These are phyloP conservation scores for Tillandsia fasciculata DNA, from an alignment of 176 grass and related monocot species.

Conservation along the genomic window DNA sequence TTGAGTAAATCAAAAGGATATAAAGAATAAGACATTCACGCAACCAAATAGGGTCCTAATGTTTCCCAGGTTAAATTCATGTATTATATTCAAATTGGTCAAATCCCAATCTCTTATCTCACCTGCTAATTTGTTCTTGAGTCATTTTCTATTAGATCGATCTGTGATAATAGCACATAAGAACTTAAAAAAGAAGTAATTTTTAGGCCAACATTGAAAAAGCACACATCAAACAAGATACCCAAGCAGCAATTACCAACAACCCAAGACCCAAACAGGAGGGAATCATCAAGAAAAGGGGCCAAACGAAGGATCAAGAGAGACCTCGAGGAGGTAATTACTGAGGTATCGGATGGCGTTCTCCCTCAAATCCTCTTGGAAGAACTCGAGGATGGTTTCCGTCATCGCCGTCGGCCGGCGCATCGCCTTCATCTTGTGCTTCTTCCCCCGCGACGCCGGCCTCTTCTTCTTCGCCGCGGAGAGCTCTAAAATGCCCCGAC, in stretches of 20 bases:
- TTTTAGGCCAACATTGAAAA: background rate
- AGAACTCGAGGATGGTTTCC: constrained; percentile 16
- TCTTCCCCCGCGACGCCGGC: background rate
- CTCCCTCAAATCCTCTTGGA: constrained; percentile 12
- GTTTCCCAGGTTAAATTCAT: no score
- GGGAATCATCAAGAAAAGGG: background rate
- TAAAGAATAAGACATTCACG: no score
- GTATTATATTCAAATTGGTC: no score
- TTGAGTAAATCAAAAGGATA: no score
- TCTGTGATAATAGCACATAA: background rate
- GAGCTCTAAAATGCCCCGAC: background rate
- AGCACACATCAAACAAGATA: background rate
- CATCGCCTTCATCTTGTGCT: constrained; percentile 14
- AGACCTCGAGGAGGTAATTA: constrained; percentile 20
- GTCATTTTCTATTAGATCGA: background rate
- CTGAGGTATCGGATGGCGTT: constrained; percentile 20
- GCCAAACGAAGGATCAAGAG: background rate
- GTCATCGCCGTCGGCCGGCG: constrained; percentile 10
- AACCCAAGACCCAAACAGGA: background rate
- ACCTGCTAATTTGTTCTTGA: background rate
- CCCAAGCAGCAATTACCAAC: background rate
- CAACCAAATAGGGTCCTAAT: no score
- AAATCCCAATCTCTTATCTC: no score
- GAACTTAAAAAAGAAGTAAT: background rate
- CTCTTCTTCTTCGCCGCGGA: background rate